Base-by-base conservation (phyloP, 768 basidiomycete species). In the Naganishia antarctica region DNA sequence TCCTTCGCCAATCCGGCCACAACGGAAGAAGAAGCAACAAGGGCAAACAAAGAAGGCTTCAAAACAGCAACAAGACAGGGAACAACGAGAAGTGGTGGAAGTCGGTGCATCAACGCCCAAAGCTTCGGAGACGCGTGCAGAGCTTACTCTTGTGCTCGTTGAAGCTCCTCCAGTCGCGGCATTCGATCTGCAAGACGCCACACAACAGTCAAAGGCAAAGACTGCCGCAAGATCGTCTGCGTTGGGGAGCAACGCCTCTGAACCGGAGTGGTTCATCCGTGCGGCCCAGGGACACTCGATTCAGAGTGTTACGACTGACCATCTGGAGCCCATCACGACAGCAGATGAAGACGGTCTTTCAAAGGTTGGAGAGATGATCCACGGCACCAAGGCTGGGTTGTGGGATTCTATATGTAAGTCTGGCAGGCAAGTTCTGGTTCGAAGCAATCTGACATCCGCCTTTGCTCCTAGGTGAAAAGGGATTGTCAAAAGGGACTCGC, bases 401-500 rank as follows among this genome's bases (percentile, higher is more conserved):
- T 76, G 71, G 70, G 73, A 77, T 32, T 34, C 59, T 3, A 65
- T 77, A 2, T 68, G 76, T 75, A 40, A 61, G 75, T 72, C 15
- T 12, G 9, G 47, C 11, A 6, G 23, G 47, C 5, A n/a, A n/a
- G n/a, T n/a, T n/a, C n/a, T n/a, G n/a, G n/a, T n/a, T n/a, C n/a
- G n/a, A n/a, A n/a, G n/a, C n/a, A n/a, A n/a, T n/a, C n/a, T n/a
- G n/a, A n/a, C n/a, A n/a, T n/a, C n/a, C n/a, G n/a, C n/a, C n/a
- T n/a, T n/a, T n/a, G n/a, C n/a, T n/a, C n/a, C n/a, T n/a, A 92
- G 90, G 81, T 15, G 80, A 79, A 7, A 79, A 85, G 67, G 91
- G 92, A 0, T 76, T 96, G 18, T 90, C 87, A 0, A 86, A 82
- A 67, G 96, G 93, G 91, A 82, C 78, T 13, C 82, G 94, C 26